These are phyloP conservation scores for Penicillium griseofulvum DNA, from an alignment of 2,329 filamentous ascomycete genomes.

Conservation along the genomic window DNA sequence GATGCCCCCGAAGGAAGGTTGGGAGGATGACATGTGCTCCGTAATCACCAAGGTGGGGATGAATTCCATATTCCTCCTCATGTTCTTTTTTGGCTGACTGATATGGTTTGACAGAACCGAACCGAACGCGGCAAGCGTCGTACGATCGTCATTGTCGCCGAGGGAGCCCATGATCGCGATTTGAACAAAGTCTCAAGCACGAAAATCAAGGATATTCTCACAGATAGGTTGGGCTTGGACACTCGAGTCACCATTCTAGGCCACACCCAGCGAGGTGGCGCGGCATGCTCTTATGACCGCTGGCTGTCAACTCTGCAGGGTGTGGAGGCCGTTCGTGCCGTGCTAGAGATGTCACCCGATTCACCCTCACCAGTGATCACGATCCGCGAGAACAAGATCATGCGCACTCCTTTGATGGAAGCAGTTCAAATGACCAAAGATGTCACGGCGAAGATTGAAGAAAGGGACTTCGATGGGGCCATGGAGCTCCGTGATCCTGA, in stretches of 20 bases:
- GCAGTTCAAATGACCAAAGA: conserved; percentile 84
- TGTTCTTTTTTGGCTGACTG: background rate
- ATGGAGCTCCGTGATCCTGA: conserved; percentile 89
- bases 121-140: conserved; percentile 81
- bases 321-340: conserved; percentile 88
- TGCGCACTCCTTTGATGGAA: conserved; percentile 81
- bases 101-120: conserved; percentile 62
- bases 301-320: conserved; percentile 91
- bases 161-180: conserved; percentile 83
- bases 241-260: conserved; percentile 93
- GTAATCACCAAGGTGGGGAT: conserved; percentile 65
- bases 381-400: conserved; percentile 97
- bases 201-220: conserved; percentile 85
- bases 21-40: conserved; percentile 82
- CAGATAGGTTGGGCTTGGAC: conserved; percentile 75
- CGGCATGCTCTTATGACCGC: conserved; percentile 89
- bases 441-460: conserved; percentile 76
- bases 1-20: conserved; percentile 80
- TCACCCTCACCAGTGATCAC: conserved; percentile 93
- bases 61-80: too few species aligned
- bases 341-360: conserved; percentile 82
- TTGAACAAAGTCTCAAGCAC: conserved; percentile 78
- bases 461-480: conserved; percentile 80
- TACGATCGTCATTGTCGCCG: conserved; percentile 96
- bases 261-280: conserved; percentile 94